Evolutionary conservation across 2,329 filamentous ascomycete species (phyloP).

Genomic region (Anisogramma anomala): DNA sequence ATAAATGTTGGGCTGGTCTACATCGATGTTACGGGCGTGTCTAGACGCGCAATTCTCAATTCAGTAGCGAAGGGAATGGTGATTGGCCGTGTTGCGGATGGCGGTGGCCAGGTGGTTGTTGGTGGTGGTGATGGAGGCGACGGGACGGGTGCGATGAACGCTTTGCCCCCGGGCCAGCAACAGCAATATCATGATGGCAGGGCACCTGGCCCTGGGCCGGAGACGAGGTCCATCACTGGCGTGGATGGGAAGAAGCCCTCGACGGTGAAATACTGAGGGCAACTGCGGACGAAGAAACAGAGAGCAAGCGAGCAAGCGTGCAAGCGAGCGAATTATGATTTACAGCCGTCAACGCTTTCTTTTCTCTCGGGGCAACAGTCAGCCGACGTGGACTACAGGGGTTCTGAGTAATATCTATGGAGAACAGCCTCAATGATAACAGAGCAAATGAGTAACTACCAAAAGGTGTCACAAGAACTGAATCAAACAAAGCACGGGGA

Average conservation of each 20-base stretch:
- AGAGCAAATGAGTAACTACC: too few relatives aligned
- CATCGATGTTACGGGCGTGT: slow-evolving; percentile 91
- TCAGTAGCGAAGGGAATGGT: slow-evolving; percentile 96
- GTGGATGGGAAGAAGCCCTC: slow-evolving; percentile 10
- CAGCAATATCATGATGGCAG: slow-evolving; percentile 19
- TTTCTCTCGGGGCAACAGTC: too few relatives aligned
- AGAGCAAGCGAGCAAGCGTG: too few relatives aligned
- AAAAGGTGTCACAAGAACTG: too few relatives aligned
- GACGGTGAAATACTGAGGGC: slow-evolving; percentile 9
- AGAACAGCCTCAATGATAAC: too few relatives aligned
- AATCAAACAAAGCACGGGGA: too few relatives aligned
- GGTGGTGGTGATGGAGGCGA: slow-evolving; percentile 43
- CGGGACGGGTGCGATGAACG: slow-evolving; percentile 9
- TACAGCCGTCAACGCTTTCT: background rate
- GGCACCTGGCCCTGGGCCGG: slow-evolving; percentile 18
- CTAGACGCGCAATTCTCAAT: slow-evolving; percentile 79
- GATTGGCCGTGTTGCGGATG: slow-evolving; percentile 64
- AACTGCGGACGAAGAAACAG: background rate
- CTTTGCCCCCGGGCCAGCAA: slow-evolving; percentile 5
- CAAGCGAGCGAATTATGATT: background rate
- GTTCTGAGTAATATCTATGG: too few relatives aligned
- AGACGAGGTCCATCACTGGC: slow-evolving; percentile 9
- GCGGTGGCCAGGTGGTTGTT: slow-evolving; percentile 62
- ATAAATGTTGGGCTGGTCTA: slow-evolving; percentile 97
- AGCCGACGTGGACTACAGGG: too few relatives aligned